A percentile compares a stretch with the other conserved stretches of the same genome.
Evolutionary conservation across 164 flowering plant species (phyloP).

Genomic region (Amborella trichopoda): DNA sequence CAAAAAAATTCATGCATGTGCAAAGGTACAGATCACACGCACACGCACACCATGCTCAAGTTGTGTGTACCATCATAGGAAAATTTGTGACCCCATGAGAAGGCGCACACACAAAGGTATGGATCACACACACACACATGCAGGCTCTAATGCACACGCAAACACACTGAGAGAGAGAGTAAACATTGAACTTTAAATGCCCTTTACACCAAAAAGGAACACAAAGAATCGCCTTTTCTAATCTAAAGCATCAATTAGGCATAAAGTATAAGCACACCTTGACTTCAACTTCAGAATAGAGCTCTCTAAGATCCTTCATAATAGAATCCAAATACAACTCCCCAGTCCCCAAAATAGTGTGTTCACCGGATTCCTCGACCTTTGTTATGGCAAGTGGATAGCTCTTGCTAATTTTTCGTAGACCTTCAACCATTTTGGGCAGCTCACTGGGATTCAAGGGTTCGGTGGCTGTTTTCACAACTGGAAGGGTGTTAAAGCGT

Average conservation of each 20-base stretch:
- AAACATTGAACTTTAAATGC: too few relatives aligned
- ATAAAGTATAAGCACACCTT: constrained; percentile 65
- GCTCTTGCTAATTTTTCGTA: constrained; percentile 94
- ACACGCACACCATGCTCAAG: too few relatives aligned
- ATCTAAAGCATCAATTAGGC: too few relatives aligned
- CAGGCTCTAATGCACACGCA: too few relatives aligned
- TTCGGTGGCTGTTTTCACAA: constrained; percentile 94
- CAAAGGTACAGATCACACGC: too few relatives aligned
- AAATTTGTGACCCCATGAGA: background rate
- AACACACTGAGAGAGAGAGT: too few relatives aligned
- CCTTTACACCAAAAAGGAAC: too few relatives aligned
- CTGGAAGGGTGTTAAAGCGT: constrained; percentile 88
- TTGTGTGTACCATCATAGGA: constrained; percentile 1
- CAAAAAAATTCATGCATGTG: too few relatives aligned
- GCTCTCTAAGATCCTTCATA: constrained; percentile 98
- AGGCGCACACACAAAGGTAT: background rate
- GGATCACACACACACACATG: too few relatives aligned
- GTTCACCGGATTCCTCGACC: constrained; percentile 99
- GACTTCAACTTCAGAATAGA: constrained; percentile 98
- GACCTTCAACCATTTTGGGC: constrained; percentile 99
- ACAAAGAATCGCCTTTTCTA: too few relatives aligned
- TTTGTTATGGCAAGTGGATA: constrained; percentile 94
- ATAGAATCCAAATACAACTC: constrained; percentile 96
- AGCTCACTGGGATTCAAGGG: constrained; percentile 98
- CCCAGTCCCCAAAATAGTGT: constrained; percentile 94